Percentiles rank a stretch among this genome's conserved stretches.
These are phyloP conservation scores for Nemophila menziesii DNA, from an alignment of 257 asterid species.

Conservation along the genomic window DNA sequence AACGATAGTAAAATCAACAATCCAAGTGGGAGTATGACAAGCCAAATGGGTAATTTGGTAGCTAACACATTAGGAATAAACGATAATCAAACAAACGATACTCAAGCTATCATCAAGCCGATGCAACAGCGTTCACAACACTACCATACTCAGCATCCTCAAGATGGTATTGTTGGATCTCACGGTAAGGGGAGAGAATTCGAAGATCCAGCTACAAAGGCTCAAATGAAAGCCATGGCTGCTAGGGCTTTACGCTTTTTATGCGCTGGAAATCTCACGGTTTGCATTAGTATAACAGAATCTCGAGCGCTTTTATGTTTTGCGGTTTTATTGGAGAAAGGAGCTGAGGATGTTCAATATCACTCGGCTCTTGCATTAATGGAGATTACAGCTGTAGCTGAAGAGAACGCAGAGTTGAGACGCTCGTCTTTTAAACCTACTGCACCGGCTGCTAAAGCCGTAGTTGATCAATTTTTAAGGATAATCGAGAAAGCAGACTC, in stretches of 20 bases:
- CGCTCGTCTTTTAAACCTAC: conserved; percentile 67
- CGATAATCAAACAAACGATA: background rate
- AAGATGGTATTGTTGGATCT: conserved; percentile 21
- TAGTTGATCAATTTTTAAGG: conserved; percentile 50
- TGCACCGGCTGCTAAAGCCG: conserved; percentile 58
- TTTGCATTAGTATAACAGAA: conserved; percentile 45
- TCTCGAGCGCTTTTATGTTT: conserved; percentile 52
- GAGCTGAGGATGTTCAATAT: conserved; percentile 44
- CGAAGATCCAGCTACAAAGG: conserved; percentile 37
- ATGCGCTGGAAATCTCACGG: conserved; percentile 37
- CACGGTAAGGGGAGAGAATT: conserved; percentile 43
- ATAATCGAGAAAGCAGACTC: conserved; percentile 32
- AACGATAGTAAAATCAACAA: background rate
- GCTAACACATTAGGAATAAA: conserved; percentile 2
- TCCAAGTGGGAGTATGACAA: background rate
- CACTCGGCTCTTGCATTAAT: conserved; percentile 68
- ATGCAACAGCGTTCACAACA: conserved; percentile 2
- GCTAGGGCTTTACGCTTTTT: conserved; percentile 49
- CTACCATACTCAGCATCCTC: conserved; percentile 18
- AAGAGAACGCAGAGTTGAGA: conserved; percentile 37
- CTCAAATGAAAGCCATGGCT: conserved; percentile 52
- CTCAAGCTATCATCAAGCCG: conserved; percentile 6
- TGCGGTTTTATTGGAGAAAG: conserved; percentile 51
- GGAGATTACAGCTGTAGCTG: conserved; percentile 70
- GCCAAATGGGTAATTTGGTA: conserved; percentile 1